Conservation (phyloP, 768 basidiomycete genomes). For the Boletus patriciae region DNA sequence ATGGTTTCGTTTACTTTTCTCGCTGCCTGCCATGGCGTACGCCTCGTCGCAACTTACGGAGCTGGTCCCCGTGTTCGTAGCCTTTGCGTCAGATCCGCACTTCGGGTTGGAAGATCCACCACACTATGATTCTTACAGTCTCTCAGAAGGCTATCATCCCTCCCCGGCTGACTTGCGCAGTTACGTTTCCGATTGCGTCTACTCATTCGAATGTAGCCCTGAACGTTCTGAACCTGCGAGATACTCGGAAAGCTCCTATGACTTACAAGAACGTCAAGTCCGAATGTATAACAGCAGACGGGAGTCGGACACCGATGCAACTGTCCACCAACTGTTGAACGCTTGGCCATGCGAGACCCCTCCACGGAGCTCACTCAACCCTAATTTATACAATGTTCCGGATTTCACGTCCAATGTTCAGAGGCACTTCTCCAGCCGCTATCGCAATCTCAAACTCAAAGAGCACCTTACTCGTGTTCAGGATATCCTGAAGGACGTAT, state of each 20-base stretch:
- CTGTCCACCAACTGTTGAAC: neutral
- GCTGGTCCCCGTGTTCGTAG: slow-evolving; percentile 17
- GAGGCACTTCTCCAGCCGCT: slow-evolving; percentile 11
- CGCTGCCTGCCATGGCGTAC: slow-evolving; percentile 36
- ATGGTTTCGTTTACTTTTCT: slow-evolving; percentile 30
- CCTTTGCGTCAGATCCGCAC: slow-evolving; percentile 27
- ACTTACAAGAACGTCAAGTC: neutral
- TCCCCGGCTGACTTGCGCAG: neutral
- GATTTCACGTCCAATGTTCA: neutral
- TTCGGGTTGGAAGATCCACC: slow-evolving; percentile 14
- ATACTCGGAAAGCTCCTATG: neutral
- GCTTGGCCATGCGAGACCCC: slow-evolving; percentile 16
- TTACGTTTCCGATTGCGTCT: neutral
- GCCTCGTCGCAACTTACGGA: slow-evolving; percentile 3
- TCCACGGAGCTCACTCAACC: neutral
- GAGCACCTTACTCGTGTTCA: neutral
- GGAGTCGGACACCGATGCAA: neutral
- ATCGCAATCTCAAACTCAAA: slow-evolving; percentile 5
- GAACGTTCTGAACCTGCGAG: neutral
- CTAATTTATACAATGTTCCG: neutral
- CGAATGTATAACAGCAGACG: slow-evolving; percentile 1
- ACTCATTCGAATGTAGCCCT: slow-evolving; percentile 1
- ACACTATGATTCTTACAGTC: slow-evolving; percentile 2
- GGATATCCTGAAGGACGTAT: slow-evolving; percentile 1
- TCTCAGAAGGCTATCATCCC: slow-evolving; percentile 10